These are phyloP conservation scores for Thelonectria olida DNA, from an alignment of 2,329 filamentous ascomycete genomes.

Conservation along the genomic window DNA sequence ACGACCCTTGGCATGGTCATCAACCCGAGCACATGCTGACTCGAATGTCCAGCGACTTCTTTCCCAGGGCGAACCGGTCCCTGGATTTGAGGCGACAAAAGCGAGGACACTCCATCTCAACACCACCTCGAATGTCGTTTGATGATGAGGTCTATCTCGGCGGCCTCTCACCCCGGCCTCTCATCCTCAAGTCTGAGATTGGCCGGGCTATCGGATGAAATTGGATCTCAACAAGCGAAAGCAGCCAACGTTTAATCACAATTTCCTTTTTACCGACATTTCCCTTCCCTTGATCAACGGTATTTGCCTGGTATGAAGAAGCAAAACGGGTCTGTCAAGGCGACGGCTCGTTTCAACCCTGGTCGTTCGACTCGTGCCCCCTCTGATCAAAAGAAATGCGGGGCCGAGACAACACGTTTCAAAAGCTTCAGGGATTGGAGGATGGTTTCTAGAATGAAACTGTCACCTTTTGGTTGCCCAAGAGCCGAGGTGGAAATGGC, in stretches of 20 bases:
- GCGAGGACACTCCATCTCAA: conserved; percentile 48
- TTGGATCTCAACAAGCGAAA: neutral
- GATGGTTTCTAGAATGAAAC: conserved; percentile 23
- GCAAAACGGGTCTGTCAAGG: conserved; percentile 10
- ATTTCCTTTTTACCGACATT: conserved; percentile 18
- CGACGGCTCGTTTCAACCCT: conserved; percentile 35
- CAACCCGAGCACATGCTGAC: conserved; percentile 45
- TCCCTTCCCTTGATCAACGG: conserved; percentile 3
- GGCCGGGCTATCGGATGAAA: conserved; percentile 64
- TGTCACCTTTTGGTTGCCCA: conserved; percentile 15
- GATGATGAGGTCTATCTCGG: conserved; percentile 56
- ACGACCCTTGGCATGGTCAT: conserved; percentile 52
- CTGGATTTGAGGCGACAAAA: conserved; percentile 43
- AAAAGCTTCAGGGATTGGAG: conserved; percentile 23
- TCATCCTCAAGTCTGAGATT: conserved; percentile 58
- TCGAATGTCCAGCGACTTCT: conserved; percentile 46
- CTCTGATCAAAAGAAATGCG: conserved; percentile 22
- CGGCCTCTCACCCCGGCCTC: conserved; percentile 60
- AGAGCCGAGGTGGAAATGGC: conserved; percentile 17
- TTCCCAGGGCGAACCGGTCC: conserved; percentile 35
- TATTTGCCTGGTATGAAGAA: conserved; percentile 1
- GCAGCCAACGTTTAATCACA: conserved; percentile 8
- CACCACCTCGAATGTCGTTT: conserved; percentile 55
- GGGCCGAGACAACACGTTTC: conserved; percentile 29
- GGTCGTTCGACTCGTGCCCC: conserved; percentile 12